These are phyloP conservation scores for Entonaema liquescens DNA, from an alignment of 495 filamentous ascomycete genomes.

Conservation along the genomic window DNA sequence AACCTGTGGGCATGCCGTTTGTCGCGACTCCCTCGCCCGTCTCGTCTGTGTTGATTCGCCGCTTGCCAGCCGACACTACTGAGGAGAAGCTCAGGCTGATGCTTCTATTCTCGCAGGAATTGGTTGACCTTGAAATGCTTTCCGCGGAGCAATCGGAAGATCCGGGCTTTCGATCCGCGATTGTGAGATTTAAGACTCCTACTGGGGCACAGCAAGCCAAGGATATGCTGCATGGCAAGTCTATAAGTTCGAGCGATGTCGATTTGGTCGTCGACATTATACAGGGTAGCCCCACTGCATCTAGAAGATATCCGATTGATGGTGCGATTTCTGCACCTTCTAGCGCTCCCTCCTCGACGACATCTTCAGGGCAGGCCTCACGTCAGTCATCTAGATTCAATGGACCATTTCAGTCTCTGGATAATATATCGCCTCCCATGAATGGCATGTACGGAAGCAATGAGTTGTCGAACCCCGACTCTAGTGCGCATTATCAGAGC, in stretches of 20 bases:
- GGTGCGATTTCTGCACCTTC: constrained; percentile 45
- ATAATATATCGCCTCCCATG: constrained; percentile 72
- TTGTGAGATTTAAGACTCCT: constrained; percentile 76
- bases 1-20: constrained; percentile 64
- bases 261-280: constrained; percentile 83
- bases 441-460: constrained; percentile 64
- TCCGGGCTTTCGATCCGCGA: constrained; percentile 73
- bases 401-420: constrained; percentile 76
- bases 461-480: constrained; percentile 68
- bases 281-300: constrained; percentile 52
- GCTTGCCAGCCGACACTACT: constrained; percentile 76
- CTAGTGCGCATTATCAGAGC: constrained; percentile 70
- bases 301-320: constrained; percentile 55
- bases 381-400: constrained; percentile 82
- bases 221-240: constrained; percentile 80
- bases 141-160: constrained; percentile 72
- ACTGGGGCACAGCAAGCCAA: constrained; percentile 80
- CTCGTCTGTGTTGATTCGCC: constrained; percentile 70
- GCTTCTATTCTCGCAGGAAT: constrained; percentile 85
- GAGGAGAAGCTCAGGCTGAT: constrained; percentile 79
- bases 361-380: constrained; percentile 63
- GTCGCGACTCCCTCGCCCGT: constrained; percentile 45
- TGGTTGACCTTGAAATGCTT: constrained; percentile 77
- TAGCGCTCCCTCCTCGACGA: constrained; percentile 61
- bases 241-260: constrained; percentile 75